Evolutionary conservation across 2,329 filamentous ascomycete species (phyloP), one percentile per base, ranked within the genome.

Genomic region (Albophoma yamanashiensis): DNA sequence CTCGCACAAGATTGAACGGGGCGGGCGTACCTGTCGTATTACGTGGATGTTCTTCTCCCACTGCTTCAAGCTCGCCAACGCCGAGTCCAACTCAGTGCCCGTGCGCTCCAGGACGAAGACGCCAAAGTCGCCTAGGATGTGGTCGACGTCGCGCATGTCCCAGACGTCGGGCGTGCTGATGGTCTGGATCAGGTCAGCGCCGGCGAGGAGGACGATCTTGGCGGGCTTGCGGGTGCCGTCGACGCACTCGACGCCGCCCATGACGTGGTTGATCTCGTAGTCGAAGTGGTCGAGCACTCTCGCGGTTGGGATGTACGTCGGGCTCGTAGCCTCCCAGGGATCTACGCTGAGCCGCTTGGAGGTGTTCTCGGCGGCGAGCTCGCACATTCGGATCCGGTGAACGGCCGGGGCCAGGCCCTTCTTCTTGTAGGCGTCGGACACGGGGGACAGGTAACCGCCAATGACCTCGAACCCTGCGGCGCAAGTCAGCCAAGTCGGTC

Each of bases 211-310:
- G 56, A 90, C 86, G 65, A 97, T 90, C 61, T 86, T 86, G 22
- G 89, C 88, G 15, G 75, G 75, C 72, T 85, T 88, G 69, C 82
- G 84, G 58, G 79, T 78, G 61, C 90, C 91, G 64, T 88, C 82
- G 25, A 81, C 79, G 55, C 82, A 83, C 67, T 89, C 82, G 38
- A 94, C 84, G 12, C 92, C 92, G 8, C 92, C 92, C 53, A 91
- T 83, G 31, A 84, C 82, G 58, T 74, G 70, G 71, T 97, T 96
- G 71, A 97, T 90, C 72, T 97, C 91, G 70, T 93, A 78, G 65
- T 95, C 87, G 67, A 97, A 94, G 74, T 97, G 93, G 69, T 96
- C 91, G 56, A 97, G 79, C 47, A 96, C 92, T 67, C 89, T 84
- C 45, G 92, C 93, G 0, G 93, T 97, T 20, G 92, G 91, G 63